These are phyloP conservation scores for Alternaria panax DNA, from an alignment of 2,329 filamentous ascomycete species.

Conservation along the genomic window DNA sequence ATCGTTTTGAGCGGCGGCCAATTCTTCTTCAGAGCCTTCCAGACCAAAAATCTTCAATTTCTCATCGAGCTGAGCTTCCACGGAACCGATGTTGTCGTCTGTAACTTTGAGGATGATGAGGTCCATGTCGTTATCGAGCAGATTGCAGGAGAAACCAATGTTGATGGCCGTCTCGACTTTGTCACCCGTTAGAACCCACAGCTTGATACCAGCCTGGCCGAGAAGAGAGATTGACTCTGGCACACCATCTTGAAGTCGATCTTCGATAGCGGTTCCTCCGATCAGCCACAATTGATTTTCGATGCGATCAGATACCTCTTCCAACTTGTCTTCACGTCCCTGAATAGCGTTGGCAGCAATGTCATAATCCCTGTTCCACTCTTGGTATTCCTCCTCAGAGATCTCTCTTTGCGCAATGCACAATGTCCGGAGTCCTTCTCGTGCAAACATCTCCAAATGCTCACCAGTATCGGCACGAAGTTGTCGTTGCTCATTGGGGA, in stretches of 20 bases:
- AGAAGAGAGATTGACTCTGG: conserved; percentile 93
- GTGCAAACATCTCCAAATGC: conserved; percentile 94
- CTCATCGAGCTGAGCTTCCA: conserved; percentile 76
- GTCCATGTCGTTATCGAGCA: conserved; percentile 98
- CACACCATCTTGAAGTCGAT: conserved; percentile 94
- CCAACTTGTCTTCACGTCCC: conserved; percentile 90
- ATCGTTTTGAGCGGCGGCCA: conserved; percentile 77
- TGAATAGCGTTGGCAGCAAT: conserved; percentile 82
- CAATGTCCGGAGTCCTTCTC: conserved; percentile 91
- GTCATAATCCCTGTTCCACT: conserved; percentile 88
- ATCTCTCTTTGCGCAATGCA: conserved; percentile 89
- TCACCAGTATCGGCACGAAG: conserved; percentile 85
- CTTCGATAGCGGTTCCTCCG: conserved; percentile 96
- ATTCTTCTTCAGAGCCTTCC: conserved; percentile 84
- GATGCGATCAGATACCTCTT: conserved; percentile 86
- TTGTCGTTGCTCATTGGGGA: conserved; percentile 83
- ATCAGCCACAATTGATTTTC: conserved; percentile 88
- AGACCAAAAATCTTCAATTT: conserved; percentile 77
- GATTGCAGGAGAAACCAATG: conserved; percentile 98
- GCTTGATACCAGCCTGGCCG: conserved; percentile 92
- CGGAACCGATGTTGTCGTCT: conserved; percentile 70
- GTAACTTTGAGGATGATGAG: conserved; percentile 87
- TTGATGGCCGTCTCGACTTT: conserved; percentile 99
- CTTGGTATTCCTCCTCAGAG: conserved; percentile 79
- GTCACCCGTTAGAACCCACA: conserved; percentile 98